phyloP scores from a whole-genome alignment of 2,329 filamentous ascomycete species.

The Fusarium begoniae region DNA sequence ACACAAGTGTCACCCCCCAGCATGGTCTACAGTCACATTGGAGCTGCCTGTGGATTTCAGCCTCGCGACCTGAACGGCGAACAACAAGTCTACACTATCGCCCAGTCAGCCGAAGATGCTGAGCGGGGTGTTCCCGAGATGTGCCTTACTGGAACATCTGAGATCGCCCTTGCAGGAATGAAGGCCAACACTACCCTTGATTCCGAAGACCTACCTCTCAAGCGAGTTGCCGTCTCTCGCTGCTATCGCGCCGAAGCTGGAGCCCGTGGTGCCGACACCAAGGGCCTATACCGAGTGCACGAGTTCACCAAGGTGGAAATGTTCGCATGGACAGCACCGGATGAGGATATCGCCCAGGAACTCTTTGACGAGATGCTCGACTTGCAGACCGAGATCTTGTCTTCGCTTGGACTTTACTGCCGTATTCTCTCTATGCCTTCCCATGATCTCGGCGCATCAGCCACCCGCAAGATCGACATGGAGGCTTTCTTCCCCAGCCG shows the following conservation, averaged over 20 bases:
- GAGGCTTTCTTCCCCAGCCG: constrained; percentile 93
- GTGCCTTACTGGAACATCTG: constrained; percentile 86
- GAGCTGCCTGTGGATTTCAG: constrained; percentile 91
- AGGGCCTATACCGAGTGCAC: constrained; percentile 95
- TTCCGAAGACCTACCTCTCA: constrained; percentile 74
- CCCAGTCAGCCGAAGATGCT: constrained; percentile 71
- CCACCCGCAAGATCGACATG: constrained; percentile 88
- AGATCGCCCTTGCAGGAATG: constrained; percentile 94
- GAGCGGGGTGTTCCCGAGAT: constrained; percentile 72
- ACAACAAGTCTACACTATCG: constrained; percentile 87
- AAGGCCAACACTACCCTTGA: constrained; percentile 78
- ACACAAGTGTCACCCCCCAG: constrained; percentile 83
- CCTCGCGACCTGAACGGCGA: constrained; percentile 90
- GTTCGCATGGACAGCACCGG: constrained; percentile 86
- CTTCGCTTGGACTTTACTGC: constrained; percentile 80
- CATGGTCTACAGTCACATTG: constrained; percentile 91
- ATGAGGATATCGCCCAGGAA: constrained; percentile 57
- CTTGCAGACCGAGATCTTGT: constrained; percentile 86
- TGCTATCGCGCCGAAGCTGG: constrained; percentile 97
- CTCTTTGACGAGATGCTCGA: constrained; percentile 87
- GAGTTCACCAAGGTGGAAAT: constrained; percentile 99
- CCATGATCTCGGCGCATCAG: constrained; percentile 87
- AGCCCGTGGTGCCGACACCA: constrained; percentile 87
- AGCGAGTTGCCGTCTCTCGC: constrained; percentile 84
- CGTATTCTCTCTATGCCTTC: constrained; percentile 94